Evolutionary conservation across 106 monocot genomes (phyloP), one percentile per base, ranked within the genome.

Genomic region (Hemerocallis citrina): DNA sequence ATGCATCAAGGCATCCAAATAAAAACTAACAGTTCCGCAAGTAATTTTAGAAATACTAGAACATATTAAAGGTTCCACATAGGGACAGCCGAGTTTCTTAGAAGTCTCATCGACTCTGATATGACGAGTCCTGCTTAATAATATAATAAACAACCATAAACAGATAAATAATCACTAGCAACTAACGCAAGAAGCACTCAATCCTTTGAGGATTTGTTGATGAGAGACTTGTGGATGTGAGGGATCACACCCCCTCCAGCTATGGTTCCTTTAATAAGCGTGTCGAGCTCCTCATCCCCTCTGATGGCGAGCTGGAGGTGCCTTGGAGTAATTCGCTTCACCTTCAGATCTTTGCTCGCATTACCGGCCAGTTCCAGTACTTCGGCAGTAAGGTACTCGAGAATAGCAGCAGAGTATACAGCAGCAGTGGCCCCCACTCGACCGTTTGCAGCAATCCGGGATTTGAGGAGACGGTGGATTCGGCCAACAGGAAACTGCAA

Each of bases 161-260:
- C 21, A 57, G 15, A 57, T 13, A 21, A 17, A 54, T 2, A 12
- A 52, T 52, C 5, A 52, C 0, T 0, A 13, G 52, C 29, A 22
- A n/a, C n/a, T 14, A 12, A 25, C 10, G 30, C 3, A 12, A 3
- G 15, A 47, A 23, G 6, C 25, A 16, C 20, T 35, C 34, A 72
- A 13, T 67, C 67, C 36, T 74, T 74, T 32, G 74, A 52, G 22
- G 74, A 74, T 45, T 74, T 74, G 67, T 74, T 74, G 61, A 74
- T 74, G 67, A 74, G 74, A 34, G 74, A 74, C 33, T 74, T 74
- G 52, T 74, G 74, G 45, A 74, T 67, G 52, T 74, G 74, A 28
- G 74, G 73, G 48, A 73, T 73, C 15, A 73, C 73, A 19, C 73
- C 73, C 29, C 73, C 73, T 39, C 73, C 73, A 0, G 74, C 74